Base-by-base conservation (phyloP, 306 rosid species). In the Prunus mongolica region DNA sequence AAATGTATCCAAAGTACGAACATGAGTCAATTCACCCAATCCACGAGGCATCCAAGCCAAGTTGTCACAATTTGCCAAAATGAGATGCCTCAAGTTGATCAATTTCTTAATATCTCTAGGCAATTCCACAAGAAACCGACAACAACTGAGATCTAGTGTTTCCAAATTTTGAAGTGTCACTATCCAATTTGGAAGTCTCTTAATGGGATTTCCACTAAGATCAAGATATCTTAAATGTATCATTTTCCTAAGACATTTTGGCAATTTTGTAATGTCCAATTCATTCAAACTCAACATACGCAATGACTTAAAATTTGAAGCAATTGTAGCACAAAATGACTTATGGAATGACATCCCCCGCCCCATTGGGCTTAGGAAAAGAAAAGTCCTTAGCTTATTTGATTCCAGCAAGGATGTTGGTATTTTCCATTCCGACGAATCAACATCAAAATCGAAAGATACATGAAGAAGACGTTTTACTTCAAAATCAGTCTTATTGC, bases 331-430 rank as follows among this genome's bases (percentile, higher is more conserved):
- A 32, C 15, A 5, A 0, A n/a, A 57, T 66, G 22, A 67, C 6
- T 32, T 4, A 30, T 0, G 34, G 34, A 30, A 30, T 30, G 34
- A 4, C 34, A 4, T 30, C 34, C 4, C 0, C 32, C 4, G 3
- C 3, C 4, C 32, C 4, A 3, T 28, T 30, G 4, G 34, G 0
- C 34, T 30, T 4, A 30, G 5, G 34, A 32, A 56, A 14, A 38
- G 22, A 60, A 65, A 69, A 44, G 84, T 79, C 47, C 84, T 34
- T 34, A 84, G 44, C 63, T 76, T 83, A 45, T 3, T 49, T 8
- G 44, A 64, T 12, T 78, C 56, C 16, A 30, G 18, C 5, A 20
- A 34, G 15, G 44, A 56, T n/a, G 22, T 38, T 62, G 61, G 55
- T 61, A 38, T 51, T 41, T 49, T 7, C 12, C 12, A 20, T 18